Base-by-base conservation (phyloP, 257 asterid genomes). In the Solanum pinnatisectum region DNA sequence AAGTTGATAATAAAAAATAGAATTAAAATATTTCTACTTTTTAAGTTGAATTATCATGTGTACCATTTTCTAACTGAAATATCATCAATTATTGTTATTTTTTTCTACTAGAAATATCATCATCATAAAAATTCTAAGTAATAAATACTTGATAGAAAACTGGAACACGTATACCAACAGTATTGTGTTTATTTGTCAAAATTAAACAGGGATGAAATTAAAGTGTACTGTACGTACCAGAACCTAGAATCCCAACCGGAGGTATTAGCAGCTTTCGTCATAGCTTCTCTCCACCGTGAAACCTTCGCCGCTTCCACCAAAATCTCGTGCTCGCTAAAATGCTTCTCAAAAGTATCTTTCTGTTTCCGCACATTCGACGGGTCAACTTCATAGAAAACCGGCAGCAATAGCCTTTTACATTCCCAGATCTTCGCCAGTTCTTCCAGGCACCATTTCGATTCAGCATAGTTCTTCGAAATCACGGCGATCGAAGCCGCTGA, bases 311-410 rank as follows among this genome's bases (percentile, higher is more conserved):
- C 32, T 20, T 16, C 76, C 87, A 87, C 78, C 60, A 10, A 1
- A 10, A 32, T 30, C 35, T 87, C 90, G 1, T 76, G 84, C 4
- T 36, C 23, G 23, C 4, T 14, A 39, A 90, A 85, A 39, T 65
- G 89, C 56, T 20, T n/a, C 60, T 85, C 83, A 85, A 89, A 90
- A 0, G 89, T 83, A 16, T n/a, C 90, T n/a, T 30, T 89, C 49
- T 90, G 92, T 22, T 91, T 86, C 65, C 92, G 72, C 9, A 90
- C 91, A 44, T 86, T 49, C 36, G 90, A 90, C 56, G 92, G 90
- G 4, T 88, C 88, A 42, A 88, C 90, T 30, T 33, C 6, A 42
- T 86, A 90, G 63, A 90, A 90, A 68, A 90, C 92, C 8, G 92
- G 90, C 8, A 90, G 59, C 85, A 90, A 32, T 2, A 86, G 70